Evolutionary conservation across 2,329 filamentous ascomycete species (phyloP), one percentile per base, ranked within the genome.

Genomic region (Trichoderma sp.): DNA sequence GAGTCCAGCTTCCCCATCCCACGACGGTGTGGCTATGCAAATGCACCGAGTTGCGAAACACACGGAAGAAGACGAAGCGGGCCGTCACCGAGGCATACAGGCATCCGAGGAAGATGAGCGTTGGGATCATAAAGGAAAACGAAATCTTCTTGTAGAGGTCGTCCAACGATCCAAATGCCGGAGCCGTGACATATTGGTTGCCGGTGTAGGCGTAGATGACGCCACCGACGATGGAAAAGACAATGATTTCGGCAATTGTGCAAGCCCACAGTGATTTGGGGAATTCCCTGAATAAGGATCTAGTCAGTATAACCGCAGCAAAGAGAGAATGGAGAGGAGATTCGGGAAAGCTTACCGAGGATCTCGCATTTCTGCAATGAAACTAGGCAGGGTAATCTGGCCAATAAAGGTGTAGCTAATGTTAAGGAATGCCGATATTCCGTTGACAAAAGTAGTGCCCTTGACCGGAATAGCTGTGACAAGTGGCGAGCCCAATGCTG

Each of bases 371-470:
- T 97, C 94, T 4, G 94, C 93, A 71, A 97, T 97, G 81, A 97
- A 97, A 73, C 91, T 94, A 0, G 94, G 94, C 15, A 97, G 84
- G 0, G 94, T 97, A 74, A 97, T 97, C 77, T 97, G 94, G 0
- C 94, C 94, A 72, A 97, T 97, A 76, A 97, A 97, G 0, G 94
- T 97, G 78, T 97, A 97, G 80, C 90, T 92, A 76, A 97, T 97
- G 80, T 97, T 97, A 77, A 97, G 85, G 79, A 97, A 97, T 0
- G 94, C 94, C 64, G 89, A 93, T 84, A 97, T 90, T 25, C 90
- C 93, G 3, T 85, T 82, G 4, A 97, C 92, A 72, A 96, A 97
- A 0, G 90, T 91, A 0, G 92, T 96, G 19, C 89, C 87, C 2
- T 83, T 78, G 3, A 88, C 79, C 0, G 93, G 91, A 22, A 94